A percentile compares a stretch with the other conserved stretches of the same genome.
Evolutionary conservation across 1,284 basidiomycete species (phyloP).

Genomic region (Trichosporon asahii): DNA sequence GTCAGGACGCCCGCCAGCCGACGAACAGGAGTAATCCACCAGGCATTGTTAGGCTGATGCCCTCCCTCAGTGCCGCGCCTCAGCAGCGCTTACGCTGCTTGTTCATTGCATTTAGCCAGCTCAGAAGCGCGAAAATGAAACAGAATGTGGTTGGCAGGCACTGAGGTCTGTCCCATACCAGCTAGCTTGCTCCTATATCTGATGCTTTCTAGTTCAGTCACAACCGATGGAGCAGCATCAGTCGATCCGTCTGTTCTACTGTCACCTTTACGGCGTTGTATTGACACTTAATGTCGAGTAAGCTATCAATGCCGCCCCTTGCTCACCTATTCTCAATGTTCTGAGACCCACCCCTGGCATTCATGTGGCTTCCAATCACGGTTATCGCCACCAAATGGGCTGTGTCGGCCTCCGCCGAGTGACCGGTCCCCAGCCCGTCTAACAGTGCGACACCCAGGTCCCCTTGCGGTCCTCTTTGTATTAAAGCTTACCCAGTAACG

Average conservation of each 20-base stretch:
- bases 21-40: neutral
- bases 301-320: neutral
- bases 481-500: no score
- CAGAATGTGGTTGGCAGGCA: neutral
- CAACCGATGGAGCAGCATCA: neutral
- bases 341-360: neutral
- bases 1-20: neutral
- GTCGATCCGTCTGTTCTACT: neutral
- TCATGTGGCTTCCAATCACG: neutral
- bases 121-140: neutral
- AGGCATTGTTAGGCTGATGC: neutral
- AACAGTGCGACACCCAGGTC: no score
- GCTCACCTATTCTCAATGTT: neutral
- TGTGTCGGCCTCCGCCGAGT: neutral
- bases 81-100: no score
- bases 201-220: neutral
- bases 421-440: no score
- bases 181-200: neutral
- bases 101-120: neutral
- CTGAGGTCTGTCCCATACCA: neutral
- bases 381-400: neutral
- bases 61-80: neutral
- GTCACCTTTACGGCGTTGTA: neutral
- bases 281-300: neutral
- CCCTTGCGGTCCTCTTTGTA: no score